These are phyloP conservation scores for Alternaria hordeiaustralica DNA, from an alignment of 2,329 filamentous ascomycete species.

Conservation along the genomic window DNA sequence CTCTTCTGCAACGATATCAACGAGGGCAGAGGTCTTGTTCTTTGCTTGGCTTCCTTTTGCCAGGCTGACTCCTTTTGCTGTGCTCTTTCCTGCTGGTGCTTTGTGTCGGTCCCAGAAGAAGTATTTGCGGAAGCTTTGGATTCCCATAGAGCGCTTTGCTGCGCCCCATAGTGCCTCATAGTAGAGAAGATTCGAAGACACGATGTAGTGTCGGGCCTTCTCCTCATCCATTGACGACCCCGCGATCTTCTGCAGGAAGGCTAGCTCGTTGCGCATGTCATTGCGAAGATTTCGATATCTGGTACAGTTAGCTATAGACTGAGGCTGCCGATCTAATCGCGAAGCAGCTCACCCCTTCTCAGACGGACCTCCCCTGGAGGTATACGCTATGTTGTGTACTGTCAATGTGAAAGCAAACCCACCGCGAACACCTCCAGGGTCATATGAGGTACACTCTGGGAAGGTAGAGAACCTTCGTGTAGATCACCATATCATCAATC, in stretches of 20 bases:
- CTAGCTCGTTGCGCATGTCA: conserved; percentile 46
- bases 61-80: conserved; percentile 33
- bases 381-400: not conserved
- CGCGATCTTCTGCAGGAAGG: conserved; percentile 40
- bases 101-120: conserved; percentile 42
- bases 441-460: not conserved
- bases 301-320: not conserved
- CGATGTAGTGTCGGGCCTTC: conserved; percentile 60
- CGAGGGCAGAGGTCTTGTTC: conserved; percentile 60
- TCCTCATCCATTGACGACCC: conserved; percentile 30
- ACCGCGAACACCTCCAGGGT: not conserved
- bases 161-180: conserved; percentile 68
- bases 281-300: conserved; percentile 34
- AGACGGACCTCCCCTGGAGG: not conserved
- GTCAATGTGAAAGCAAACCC: not conserved
- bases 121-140: conserved; percentile 60
- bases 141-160: conserved; percentile 63
- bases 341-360: not conserved
- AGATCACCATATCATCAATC: not conserved
- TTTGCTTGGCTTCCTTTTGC: conserved; percentile 48
- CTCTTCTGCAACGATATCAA: conserved; percentile 69
- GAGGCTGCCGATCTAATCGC: not conserved
- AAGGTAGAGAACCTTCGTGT: not conserved
- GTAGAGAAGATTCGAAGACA: conserved; percentile 71
- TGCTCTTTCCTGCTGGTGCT: conserved; percentile 24